Conservation (phyloP, 116 monocot genomes). For the Iris pallida region DNA sequence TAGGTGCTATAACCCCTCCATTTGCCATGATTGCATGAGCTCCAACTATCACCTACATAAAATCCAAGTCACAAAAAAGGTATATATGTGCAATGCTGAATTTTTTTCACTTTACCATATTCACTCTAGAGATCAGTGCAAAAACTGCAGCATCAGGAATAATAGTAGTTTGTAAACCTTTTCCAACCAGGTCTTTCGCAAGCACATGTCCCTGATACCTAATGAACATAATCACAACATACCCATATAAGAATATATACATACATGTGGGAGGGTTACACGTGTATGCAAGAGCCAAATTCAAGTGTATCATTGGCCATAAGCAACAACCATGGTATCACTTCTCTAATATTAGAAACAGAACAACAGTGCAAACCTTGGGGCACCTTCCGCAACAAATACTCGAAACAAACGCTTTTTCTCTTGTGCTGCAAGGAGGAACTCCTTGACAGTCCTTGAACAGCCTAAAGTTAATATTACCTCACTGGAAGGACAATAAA, state of each 20-base stretch:
- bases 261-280: neutral
- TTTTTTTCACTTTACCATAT: conserved; percentile 59
- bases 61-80: conserved; percentile 1
- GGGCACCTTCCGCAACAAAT: conserved; percentile 98
- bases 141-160: conserved; percentile 99
- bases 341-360: neutral
- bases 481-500: conserved; percentile 49
- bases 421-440: conserved; percentile 93
- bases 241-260: neutral
- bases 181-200: conserved; percentile 89
- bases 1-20: conserved; percentile 95
- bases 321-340: neutral
- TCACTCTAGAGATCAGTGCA: conserved; percentile 98
- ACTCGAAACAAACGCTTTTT: conserved; percentile 90
- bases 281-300: neutral
- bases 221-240: conserved; percentile 6
- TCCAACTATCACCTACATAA: conserved; percentile 90
- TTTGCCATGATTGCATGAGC: conserved; percentile 99
- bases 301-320: neutral
- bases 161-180: conserved; percentile 91
- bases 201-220: conserved; percentile 98
- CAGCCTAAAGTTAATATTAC: conserved; percentile 93
- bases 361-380: conserved; percentile 55
- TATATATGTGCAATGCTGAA: neutral
- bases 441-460: conserved; percentile 96